Conservation (phyloP, 495 filamentous ascomycete genomes). For the Tetracladium setigerum region DNA sequence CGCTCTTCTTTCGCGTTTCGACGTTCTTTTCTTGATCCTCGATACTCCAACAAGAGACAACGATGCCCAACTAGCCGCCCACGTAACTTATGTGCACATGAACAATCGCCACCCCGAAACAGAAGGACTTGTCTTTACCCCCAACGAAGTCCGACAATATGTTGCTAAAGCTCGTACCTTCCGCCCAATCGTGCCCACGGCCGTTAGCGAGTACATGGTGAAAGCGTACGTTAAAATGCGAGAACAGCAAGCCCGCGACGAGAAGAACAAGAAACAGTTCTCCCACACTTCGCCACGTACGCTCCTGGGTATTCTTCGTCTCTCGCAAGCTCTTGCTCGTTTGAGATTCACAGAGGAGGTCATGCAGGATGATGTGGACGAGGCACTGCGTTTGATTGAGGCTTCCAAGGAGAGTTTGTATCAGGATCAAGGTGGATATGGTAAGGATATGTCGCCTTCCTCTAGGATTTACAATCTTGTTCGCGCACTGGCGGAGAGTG, state of each 20-base stretch:
- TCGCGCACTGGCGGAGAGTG: conserved; percentile 72
- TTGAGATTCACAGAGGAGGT: conserved; percentile 79
- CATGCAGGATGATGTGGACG: conserved; percentile 88
- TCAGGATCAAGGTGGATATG: conserved; percentile 50
- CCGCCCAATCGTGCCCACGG: conserved; percentile 74
- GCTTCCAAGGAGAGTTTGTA: conserved; percentile 84
- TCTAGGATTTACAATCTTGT: conserved; percentile 93
- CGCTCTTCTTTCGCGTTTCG: conserved; percentile 91
- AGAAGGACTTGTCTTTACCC: conserved; percentile 67
- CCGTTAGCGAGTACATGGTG: conserved; percentile 89
- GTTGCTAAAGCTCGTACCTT: conserved; percentile 86
- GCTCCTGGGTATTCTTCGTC: conserved; percentile 81
- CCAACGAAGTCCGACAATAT: conserved; percentile 89
- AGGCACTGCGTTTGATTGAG: conserved; percentile 84
- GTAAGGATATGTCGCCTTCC: conserved; percentile 69
- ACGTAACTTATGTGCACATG: conserved; percentile 98
- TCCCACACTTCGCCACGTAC: conserved; percentile 90
- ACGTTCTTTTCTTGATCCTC: conserved; percentile 92
- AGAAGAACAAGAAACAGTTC: conserved; percentile 82
- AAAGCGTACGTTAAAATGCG: conserved; percentile 92
- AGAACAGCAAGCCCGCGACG: conserved; percentile 79
- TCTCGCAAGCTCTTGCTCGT: conserved; percentile 92
- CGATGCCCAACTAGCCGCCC: conserved; percentile 88
- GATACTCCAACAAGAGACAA: conserved; percentile 82
- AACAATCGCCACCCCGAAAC: conserved; percentile 87